These are phyloP conservation scores for Pachysandra terminalis DNA, from an alignment of 164 flowering plant genomes.

Conservation along the genomic window DNA sequence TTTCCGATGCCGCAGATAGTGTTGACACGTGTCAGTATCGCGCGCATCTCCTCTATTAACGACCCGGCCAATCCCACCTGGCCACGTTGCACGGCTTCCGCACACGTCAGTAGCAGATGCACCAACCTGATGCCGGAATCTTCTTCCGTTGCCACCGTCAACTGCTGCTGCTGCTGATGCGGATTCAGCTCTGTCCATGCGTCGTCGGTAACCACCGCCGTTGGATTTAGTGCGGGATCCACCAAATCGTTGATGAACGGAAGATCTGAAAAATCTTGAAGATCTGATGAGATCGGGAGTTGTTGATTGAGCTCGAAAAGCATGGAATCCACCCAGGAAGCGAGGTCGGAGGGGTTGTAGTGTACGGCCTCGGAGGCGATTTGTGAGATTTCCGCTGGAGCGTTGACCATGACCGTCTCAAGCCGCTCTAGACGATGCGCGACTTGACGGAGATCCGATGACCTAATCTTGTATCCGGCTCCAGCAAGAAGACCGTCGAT, in stretches of 20 bases:
- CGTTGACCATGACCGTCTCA: slow-evolving; percentile 51
- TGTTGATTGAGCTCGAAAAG: slow-evolving; percentile 46
- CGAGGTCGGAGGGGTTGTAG: slow-evolving; percentile 71
- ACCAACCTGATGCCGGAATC: slow-evolving; percentile 67
- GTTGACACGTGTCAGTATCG: slow-evolving; percentile 43
- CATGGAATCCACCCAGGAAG: slow-evolving; percentile 62
- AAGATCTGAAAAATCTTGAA: slow-evolving; percentile 10
- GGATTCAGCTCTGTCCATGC: slow-evolving; percentile 15
- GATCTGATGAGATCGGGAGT: not conserved
- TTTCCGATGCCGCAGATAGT: slow-evolving; percentile 62
- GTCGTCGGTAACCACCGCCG: not conserved
- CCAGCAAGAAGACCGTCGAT: slow-evolving; percentile 55
- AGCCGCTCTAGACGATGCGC: slow-evolving; percentile 57
- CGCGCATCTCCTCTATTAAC: slow-evolving; percentile 47
- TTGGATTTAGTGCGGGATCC: not conserved
- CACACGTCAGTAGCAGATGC: slow-evolving; percentile 62
- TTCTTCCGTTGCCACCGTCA: slow-evolving; percentile 41
- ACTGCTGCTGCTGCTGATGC: slow-evolving; percentile 11
- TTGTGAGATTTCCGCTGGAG: slow-evolving; percentile 31
- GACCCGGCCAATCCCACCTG: slow-evolving; percentile 45
- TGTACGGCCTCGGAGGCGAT: slow-evolving; percentile 48
- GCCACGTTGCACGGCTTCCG: slow-evolving; percentile 60
- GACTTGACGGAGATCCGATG: slow-evolving; percentile 58
- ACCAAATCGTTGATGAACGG: slow-evolving; percentile 12
- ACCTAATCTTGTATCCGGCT: slow-evolving; percentile 60